Evolutionary conservation across 805 yeast genomes (phyloP).

Genomic region (Ogataea sp.): DNA sequence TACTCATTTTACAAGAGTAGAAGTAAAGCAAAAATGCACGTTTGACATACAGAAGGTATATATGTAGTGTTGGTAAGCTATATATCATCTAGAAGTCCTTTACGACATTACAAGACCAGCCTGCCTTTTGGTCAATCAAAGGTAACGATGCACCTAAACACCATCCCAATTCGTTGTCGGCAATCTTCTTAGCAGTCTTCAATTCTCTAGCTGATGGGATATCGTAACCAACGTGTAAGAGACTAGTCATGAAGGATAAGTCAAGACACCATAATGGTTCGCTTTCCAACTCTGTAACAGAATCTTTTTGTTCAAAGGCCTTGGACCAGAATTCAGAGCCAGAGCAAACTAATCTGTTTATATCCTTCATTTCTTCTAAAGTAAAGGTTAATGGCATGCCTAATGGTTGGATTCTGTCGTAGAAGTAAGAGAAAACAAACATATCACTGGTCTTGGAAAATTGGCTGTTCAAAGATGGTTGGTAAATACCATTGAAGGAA

Average conservation of each 20-base stretch:
- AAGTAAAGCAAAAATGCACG: not conserved
- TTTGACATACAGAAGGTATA: not conserved
- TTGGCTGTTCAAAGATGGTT: slow-evolving; percentile 78
- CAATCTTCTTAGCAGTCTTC: slow-evolving; percentile 85
- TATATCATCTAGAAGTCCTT: slow-evolving; percentile 14
- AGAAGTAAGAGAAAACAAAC: slow-evolving; percentile 89
- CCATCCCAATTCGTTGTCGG: slow-evolving; percentile 93
- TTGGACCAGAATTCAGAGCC: slow-evolving; percentile 72
- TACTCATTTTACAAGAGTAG: no score
- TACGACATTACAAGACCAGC: slow-evolving; percentile 60
- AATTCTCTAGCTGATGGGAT: slow-evolving; percentile 86
- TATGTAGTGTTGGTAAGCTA: no score
- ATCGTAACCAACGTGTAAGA: slow-evolving; percentile 94
- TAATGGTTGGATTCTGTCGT: slow-evolving; percentile 87
- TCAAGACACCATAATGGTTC: slow-evolving; percentile 96
- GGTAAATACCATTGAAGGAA: slow-evolving; percentile 95
- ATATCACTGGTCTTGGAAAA: slow-evolving; percentile 70
- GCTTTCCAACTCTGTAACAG: slow-evolving; percentile 53
- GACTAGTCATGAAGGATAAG: slow-evolving; percentile 79
- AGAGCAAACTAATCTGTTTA: slow-evolving; percentile 77
- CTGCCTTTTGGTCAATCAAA: slow-evolving; percentile 54
- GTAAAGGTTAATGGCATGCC: slow-evolving; percentile 93
- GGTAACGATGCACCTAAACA: slow-evolving; percentile 97
- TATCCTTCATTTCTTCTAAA: slow-evolving; percentile 70
- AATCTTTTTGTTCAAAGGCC: slow-evolving; percentile 57